phyloP scores from a whole-genome alignment of 1,139 yeast species.

The Arxiozyma bovina region DNA sequence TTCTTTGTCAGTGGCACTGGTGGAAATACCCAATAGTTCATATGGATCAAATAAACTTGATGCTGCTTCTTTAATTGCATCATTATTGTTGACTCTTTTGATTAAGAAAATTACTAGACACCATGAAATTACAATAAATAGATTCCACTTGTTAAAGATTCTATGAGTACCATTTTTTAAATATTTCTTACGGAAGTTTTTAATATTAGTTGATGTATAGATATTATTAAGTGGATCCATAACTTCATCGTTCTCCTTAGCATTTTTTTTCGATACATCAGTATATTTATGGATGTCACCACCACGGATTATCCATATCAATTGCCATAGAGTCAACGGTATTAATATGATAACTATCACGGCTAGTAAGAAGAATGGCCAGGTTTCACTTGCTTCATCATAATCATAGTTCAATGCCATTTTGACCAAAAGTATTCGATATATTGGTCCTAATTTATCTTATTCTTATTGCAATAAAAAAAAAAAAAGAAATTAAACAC shows the following conservation, averaged over 20 bases:
- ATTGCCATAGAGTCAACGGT: slow-evolving; percentile 55
- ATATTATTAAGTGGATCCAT: slow-evolving; percentile 14
- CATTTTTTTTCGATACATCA: slow-evolving; percentile 9
- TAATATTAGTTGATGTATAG: slow-evolving; percentile 36
- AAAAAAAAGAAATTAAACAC: no score
- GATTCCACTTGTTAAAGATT: slow-evolving; percentile 39
- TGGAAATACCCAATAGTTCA: slow-evolving; percentile 66
- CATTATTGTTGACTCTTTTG: slow-evolving; percentile 39
- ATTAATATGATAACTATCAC: slow-evolving; percentile 55
- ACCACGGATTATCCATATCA: slow-evolving; percentile 13
- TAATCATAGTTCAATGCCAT: slow-evolving; percentile 46
- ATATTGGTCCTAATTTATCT: background rate
- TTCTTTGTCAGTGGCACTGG: slow-evolving; percentile 63
- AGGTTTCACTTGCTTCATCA: slow-evolving; percentile 87
- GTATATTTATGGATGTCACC: slow-evolving; percentile 11
- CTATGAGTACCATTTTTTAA: slow-evolving; percentile 29
- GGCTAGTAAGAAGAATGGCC: slow-evolving; percentile 90
- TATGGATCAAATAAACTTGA: slow-evolving; percentile 77
- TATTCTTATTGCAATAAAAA: background rate
- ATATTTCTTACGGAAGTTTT: slow-evolving; percentile 36
- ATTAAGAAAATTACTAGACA: slow-evolving; percentile 43
- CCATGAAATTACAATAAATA: slow-evolving; percentile 62
- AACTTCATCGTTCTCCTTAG: slow-evolving; percentile 6
- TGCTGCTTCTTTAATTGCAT: slow-evolving; percentile 36
- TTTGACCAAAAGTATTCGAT: slow-evolving; percentile 18